A percentile compares a stretch with the other conserved stretches of the same genome.
These are phyloP conservation scores for Angomonas deanei DNA, from an alignment of 208 protist genomes.

Conservation along the genomic window DNA sequence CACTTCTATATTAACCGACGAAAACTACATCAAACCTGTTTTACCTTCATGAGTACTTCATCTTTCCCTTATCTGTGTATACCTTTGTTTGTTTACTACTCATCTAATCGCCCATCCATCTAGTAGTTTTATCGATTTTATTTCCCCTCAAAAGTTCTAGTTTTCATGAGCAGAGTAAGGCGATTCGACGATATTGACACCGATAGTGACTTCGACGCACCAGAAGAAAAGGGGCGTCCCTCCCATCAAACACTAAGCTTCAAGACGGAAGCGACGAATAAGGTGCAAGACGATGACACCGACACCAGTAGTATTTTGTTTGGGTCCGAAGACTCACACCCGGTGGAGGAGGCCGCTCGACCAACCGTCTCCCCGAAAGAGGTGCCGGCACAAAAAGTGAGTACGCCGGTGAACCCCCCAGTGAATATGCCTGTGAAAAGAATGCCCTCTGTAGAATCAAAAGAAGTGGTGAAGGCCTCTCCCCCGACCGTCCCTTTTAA, in stretches of 20 bases:
- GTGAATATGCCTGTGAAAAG: neutral
- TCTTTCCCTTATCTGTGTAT: neutral
- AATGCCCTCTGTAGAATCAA: no score
- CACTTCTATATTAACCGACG: neutral
- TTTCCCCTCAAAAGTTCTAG: neutral
- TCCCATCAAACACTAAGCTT: conserved; percentile 23
- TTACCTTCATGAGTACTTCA: neutral
- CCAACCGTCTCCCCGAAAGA: neutral
- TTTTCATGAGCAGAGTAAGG: conserved; percentile 13
- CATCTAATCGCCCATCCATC: neutral
- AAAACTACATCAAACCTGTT: neutral
- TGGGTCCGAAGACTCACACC: neutral
- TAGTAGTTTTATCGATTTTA: neutral
- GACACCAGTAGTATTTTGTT: conserved; percentile 14
- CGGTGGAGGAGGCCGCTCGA: neutral
- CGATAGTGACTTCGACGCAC: conserved; percentile 34
- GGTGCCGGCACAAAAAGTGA: neutral
- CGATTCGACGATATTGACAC: conserved; percentile 41
- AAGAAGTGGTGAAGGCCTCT: neutral
- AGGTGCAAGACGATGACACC: conserved; percentile 13
- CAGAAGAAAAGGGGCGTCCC: conserved; percentile 8
- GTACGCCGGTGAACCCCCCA: neutral
- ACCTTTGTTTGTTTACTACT: neutral
- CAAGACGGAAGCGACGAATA: conserved; percentile 20
- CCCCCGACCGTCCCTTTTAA: neutral